A percentile compares a stretch with the other conserved stretches of the same genome.
These are phyloP conservation scores for Colletotrichum spaethianum DNA, from an alignment of 2,329 filamentous ascomycete genomes.

Conservation along the genomic window DNA sequence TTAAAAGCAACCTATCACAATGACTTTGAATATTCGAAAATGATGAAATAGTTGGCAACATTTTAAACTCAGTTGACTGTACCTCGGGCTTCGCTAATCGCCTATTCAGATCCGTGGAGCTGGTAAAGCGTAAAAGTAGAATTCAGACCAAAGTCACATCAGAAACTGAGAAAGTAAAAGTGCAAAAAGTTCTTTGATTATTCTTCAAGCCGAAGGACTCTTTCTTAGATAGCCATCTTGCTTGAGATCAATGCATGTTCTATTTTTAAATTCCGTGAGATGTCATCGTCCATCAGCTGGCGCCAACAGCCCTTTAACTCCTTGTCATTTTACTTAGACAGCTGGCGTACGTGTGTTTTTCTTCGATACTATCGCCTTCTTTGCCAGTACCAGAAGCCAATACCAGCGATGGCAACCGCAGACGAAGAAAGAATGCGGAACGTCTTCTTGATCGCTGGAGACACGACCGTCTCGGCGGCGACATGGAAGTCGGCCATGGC, in stretches of 20 bases:
- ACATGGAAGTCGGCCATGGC: constrained; percentile 39
- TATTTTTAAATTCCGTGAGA: too few species aligned
- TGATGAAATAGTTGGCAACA: background rate
- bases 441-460: constrained; percentile 33
- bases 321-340: too few species aligned
- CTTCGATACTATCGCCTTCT: background rate
- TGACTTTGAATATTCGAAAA: background rate
- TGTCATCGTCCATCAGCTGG: background rate
- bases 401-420: constrained; percentile 10
- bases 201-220: background rate
- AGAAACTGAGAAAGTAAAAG: background rate
- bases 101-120: background rate
- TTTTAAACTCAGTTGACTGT: background rate
- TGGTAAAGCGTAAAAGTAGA: background rate
- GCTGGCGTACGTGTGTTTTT: too few species aligned
- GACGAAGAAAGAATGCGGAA: constrained; percentile 24
- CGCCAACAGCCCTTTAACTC: background rate
- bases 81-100: background rate
- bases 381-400: constrained; percentile 33
- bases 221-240: background rate
- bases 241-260: too few species aligned
- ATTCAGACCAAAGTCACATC: too few species aligned
- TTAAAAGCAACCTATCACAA: background rate
- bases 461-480: constrained; percentile 34
- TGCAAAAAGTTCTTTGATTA: background rate